Evolutionary conservation across 2,329 filamentous ascomycete genomes (phyloP).

Genomic region (Sodiomyces alkalinus): DNA sequence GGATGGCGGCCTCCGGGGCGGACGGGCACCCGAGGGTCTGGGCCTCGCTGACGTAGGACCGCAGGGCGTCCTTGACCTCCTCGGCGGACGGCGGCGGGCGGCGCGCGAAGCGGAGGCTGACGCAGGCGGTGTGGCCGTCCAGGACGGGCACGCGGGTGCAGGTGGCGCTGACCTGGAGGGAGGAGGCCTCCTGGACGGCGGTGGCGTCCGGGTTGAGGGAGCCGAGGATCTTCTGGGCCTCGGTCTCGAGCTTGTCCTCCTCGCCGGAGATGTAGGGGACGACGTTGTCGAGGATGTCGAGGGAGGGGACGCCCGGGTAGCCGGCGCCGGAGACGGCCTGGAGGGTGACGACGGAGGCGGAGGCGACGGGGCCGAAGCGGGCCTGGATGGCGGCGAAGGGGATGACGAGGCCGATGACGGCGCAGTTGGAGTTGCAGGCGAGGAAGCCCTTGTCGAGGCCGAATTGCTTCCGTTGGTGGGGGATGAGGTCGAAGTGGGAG

Average conservation of each 20-base stretch:
- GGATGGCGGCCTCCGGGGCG: constrained; percentile 67
- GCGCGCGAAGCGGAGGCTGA: constrained; percentile 68
- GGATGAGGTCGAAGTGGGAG: constrained; percentile 70
- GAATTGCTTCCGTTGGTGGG: constrained; percentile 67
- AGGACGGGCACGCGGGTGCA: constrained; percentile 93
- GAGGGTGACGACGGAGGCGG: constrained; percentile 71
- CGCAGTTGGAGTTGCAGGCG: constrained; percentile 97
- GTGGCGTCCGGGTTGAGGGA: constrained; percentile 54
- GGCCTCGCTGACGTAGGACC: constrained; percentile 68
- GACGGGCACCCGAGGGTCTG: constrained; percentile 75
- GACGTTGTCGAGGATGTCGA: constrained; percentile 95
- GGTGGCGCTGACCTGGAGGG: constrained; percentile 65
- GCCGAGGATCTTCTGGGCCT: constrained; percentile 90
- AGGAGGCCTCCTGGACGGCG: constrained; percentile 59
- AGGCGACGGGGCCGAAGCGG: constrained; percentile 69
- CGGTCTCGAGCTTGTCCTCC: constrained; percentile 90
- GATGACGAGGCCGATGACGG: constrained; percentile 89
- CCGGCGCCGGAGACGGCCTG: constrained; percentile 90
- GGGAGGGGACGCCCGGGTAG: constrained; percentile 76
- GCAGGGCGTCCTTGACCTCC: constrained; percentile 63
- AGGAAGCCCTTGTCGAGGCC: constrained; percentile 72
- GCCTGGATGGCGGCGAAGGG: constrained; percentile 83
- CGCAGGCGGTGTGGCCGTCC: constrained; percentile 91
- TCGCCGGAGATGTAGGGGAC: constrained; percentile 88
- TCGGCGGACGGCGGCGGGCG: constrained; percentile 60